Percentiles rank a stretch among this genome's conserved stretches.
Evolutionary conservation across 2,329 filamentous ascomycete genomes (phyloP).

Genomic region (Aspergillus novoparasiticus): DNA sequence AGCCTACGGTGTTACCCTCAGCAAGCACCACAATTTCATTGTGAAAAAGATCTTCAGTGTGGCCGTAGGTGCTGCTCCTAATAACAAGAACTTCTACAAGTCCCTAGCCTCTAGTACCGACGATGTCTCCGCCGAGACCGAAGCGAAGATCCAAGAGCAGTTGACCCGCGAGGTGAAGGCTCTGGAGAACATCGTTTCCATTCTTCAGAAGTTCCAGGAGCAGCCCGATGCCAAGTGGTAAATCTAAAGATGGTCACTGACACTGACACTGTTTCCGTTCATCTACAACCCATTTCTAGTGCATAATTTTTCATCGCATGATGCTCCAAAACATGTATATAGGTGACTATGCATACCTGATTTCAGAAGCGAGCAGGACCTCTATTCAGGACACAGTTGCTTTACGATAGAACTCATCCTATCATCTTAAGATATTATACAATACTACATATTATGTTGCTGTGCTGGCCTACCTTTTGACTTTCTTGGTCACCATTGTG

Average conservation of each 20-base stretch:
- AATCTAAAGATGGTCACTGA: background rate
- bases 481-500: background rate
- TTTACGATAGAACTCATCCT: background rate
- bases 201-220: slow-evolving; percentile 5
- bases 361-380: slow-evolving; percentile 3
- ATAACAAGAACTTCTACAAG: slow-evolving; percentile 87
- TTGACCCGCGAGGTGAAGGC: slow-evolving; percentile 1
- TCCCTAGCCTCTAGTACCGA: background rate
- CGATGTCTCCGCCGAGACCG: background rate
- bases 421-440: background rate
- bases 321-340: background rate
- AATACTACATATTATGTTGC: background rate
- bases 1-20: slow-evolving; percentile 84
- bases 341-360: slow-evolving; percentile 2
- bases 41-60: slow-evolving; percentile 84
- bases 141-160: slow-evolving; percentile 1
- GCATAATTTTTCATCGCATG: slow-evolving; percentile 6
- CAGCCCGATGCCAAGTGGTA: slow-evolving; percentile 1
- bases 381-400: slow-evolving; percentile 5
- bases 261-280: background rate
- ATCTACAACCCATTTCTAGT: slow-evolving; percentile 3
- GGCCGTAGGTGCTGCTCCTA: slow-evolving; percentile 90
- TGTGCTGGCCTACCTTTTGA: background rate
- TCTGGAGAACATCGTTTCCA: slow-evolving; percentile 3
- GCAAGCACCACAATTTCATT: slow-evolving; percentile 85